Evolutionary conservation across 176 grass and related monocot genomes (phyloP).

Genomic region (Secale cereale): DNA sequence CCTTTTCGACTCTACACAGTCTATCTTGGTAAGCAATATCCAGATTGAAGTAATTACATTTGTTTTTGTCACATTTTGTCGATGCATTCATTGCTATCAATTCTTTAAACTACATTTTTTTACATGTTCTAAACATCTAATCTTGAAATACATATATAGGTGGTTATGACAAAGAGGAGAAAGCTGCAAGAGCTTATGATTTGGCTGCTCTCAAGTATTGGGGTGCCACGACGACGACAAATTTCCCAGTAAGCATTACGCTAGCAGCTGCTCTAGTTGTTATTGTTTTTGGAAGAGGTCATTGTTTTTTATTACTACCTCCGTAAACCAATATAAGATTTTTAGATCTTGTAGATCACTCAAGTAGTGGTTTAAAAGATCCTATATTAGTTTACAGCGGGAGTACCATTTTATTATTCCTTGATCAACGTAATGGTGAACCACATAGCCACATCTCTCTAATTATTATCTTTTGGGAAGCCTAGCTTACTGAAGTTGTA

Average conservation of each 20-base stretch:
- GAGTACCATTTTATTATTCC: background rate
- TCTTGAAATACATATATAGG: slow-evolving; percentile 37
- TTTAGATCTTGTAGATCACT: too few relatives aligned
- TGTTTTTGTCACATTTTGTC: background rate
- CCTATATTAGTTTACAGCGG: too few relatives aligned
- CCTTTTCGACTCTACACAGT: slow-evolving; percentile 38
- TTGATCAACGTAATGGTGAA: background rate
- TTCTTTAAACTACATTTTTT: background rate
- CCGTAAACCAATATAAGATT: too few relatives aligned
- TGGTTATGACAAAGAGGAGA: slow-evolving; percentile 99
- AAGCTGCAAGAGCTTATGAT: slow-evolving; percentile 97
- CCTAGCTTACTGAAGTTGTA: background rate
- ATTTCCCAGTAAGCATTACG: slow-evolving; percentile 66
- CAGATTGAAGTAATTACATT: background rate
- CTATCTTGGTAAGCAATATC: slow-evolving; percentile 72
- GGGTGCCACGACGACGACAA: slow-evolving; percentile 89
- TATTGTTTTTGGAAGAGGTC: background rate
- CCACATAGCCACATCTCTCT: background rate
- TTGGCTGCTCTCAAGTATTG: slow-evolving; percentile 98
- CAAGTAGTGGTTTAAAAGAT: too few relatives aligned
- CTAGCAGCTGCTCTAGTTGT: background rate
- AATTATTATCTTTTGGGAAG: background rate
- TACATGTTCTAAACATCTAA: background rate
- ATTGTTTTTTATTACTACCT: background rate
- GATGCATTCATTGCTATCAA: background rate